These are phyloP conservation scores for Aristolochia contorta DNA, from an alignment of 164 flowering plant genomes.

Conservation along the genomic window DNA sequence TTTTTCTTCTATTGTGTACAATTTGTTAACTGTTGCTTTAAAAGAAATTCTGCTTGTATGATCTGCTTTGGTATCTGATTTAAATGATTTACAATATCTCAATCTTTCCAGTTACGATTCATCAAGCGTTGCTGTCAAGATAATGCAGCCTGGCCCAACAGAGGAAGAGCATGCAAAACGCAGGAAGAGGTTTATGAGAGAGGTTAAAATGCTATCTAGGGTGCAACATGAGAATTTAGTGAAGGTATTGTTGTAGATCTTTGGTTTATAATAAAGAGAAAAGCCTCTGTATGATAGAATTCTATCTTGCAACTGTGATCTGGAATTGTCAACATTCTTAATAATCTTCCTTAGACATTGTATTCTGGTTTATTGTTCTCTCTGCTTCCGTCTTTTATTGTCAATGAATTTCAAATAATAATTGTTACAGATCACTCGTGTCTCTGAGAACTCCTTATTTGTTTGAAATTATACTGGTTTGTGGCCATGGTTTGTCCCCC, in stretches of 20 bases:
- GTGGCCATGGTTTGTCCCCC: no score
- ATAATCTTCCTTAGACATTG: no score
- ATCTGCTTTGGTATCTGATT: neutral
- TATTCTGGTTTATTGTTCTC: no score
- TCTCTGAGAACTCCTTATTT: no score
- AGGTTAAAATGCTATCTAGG: slow-evolving; percentile 16
- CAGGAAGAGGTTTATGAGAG: slow-evolving; percentile 16
- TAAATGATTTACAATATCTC: neutral
- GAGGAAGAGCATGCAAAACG: slow-evolving; percentile 1
- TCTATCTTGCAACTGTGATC: no score
- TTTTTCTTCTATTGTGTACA: no score
- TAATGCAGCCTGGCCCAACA: slow-evolving; percentile 7
- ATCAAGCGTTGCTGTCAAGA: slow-evolving; percentile 19
- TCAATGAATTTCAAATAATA: no score
- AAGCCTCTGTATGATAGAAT: no score
- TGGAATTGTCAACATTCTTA: no score
- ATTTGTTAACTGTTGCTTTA: neutral
- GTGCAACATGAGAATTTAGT: slow-evolving; percentile 22
- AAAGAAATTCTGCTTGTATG: neutral
- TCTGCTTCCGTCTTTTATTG: no score
- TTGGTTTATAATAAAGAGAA: neutral
- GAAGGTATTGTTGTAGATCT: slow-evolving; percentile 10
- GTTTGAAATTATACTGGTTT: no score
- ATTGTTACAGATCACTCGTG: no score
- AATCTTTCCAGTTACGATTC: slow-evolving; percentile 16